A percentile compares a stretch with the other conserved stretches of the same genome.
Evolutionary conservation across 495 filamentous ascomycete genomes (phyloP).

Genomic region (Annulohypoxylon stygium): DNA sequence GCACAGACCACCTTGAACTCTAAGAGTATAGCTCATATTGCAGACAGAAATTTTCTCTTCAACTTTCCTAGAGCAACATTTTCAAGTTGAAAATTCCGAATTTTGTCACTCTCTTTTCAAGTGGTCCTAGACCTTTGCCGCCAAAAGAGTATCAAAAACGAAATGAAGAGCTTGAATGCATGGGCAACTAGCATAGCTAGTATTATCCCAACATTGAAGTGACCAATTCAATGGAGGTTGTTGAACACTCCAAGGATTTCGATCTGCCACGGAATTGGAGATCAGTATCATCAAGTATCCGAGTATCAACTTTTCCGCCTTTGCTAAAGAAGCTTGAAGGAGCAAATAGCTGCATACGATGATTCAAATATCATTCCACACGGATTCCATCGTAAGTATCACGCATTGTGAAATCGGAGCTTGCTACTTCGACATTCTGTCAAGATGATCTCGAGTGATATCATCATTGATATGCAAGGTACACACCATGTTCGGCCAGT

Average conservation of each 20-base stretch:
- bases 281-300: background rate
- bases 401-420: slow-evolving; percentile 10
- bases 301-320: background rate
- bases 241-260: background rate
- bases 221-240: background rate
- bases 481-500: slow-evolving; percentile 39
- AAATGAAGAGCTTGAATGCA: too few species aligned
- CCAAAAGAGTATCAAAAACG: too few species aligned
- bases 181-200: background rate
- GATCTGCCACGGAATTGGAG: background rate
- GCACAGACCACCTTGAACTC: background rate
- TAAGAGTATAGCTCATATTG: too few species aligned
- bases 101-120: too few species aligned
- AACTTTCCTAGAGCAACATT: too few species aligned
- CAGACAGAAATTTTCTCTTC: background rate
- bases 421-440: background rate
- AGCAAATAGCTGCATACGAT: background rate
- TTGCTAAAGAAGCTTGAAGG: background rate
- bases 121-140: too few species aligned
- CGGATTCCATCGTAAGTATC: background rate
- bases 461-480: background rate
- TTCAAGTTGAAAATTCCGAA: too few species aligned
- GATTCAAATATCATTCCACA: background rate
- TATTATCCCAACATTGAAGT: background rate
- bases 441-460: background rate